These are phyloP conservation scores for Moricandia moricandioides DNA, from an alignment of 345 rosid species.

Conservation along the genomic window DNA sequence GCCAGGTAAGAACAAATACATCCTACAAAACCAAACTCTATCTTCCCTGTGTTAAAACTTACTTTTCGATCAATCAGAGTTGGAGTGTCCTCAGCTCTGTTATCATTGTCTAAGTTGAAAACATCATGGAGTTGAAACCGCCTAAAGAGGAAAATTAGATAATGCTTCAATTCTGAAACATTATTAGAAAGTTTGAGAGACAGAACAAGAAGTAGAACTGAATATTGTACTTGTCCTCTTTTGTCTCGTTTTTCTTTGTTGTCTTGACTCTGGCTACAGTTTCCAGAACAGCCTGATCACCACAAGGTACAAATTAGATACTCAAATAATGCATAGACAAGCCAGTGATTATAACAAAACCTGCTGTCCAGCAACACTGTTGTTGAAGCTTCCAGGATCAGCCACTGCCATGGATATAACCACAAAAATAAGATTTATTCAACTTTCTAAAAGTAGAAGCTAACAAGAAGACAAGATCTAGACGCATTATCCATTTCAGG, in stretches of 20 bases:
- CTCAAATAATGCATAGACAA: not conserved
- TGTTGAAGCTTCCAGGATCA: conserved; percentile 84
- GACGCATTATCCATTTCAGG: conserved; percentile 9
- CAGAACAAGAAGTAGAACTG: not conserved
- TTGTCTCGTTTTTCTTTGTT: conserved; percentile 84
- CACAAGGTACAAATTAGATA: conserved; percentile 33
- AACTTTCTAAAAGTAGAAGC: not conserved
- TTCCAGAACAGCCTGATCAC: conserved; percentile 82
- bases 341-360: conserved; percentile 33
- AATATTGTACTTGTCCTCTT: conserved; percentile 65
- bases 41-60: not conserved
- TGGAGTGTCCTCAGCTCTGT: too few species aligned
- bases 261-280: conserved; percentile 77
- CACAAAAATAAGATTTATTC: not conserved
- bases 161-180: not conserved
- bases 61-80: too few species aligned
- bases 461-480: not conserved
- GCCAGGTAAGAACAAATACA: conserved; percentile 19
- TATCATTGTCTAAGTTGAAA: too few species aligned
- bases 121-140: conserved; percentile 29
- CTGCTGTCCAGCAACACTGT: conserved; percentile 84
- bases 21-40: not conserved
- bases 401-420: conserved; percentile 43
- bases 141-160: conserved; percentile 38
- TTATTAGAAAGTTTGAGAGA: not conserved